Percentiles rank a stretch among this genome's conserved stretches.
These are phyloP conservation scores for Yarrowia divulgata DNA, from an alignment of 805 yeast species.

Conservation along the genomic window DNA sequence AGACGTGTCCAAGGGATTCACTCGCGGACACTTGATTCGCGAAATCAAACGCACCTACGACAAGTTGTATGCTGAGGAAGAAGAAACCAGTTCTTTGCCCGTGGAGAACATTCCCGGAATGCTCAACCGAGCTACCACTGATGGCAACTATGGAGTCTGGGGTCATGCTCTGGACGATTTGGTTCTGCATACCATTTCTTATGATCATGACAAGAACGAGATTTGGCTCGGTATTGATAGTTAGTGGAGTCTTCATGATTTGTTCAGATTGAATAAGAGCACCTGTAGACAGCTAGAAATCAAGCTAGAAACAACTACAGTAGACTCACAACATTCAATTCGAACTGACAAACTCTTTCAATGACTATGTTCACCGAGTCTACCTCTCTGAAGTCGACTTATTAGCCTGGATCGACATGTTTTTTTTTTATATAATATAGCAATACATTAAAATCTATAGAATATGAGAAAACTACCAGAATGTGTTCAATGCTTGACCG, in stretches of 20 bases:
- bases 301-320: no score
- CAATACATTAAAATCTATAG: no score
- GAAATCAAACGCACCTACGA: slow-evolving; percentile 18
- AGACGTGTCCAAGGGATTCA: slow-evolving; percentile 19
- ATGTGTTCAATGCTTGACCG: no score
- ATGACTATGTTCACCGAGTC: no score
- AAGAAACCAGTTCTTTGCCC: slow-evolving; percentile 12
- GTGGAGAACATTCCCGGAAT: slow-evolving; percentile 30
- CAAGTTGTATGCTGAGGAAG: slow-evolving; percentile 28
- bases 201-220: slow-evolving; percentile 1
- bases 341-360: no score
- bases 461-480: no score
- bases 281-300: no score
- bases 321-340: no score
- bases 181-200: slow-evolving; percentile 30
- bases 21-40: slow-evolving; percentile 1
- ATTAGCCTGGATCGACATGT: no score
- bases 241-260: neutral
- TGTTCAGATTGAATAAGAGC: no score
- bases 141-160: slow-evolving; percentile 35
- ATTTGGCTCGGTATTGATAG: slow-evolving; percentile 37
- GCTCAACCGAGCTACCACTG: slow-evolving; percentile 24
- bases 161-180: slow-evolving; percentile 35
- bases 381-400: no score
- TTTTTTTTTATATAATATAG: no score